Evolutionary conservation across 805 yeast genomes (phyloP), one percentile per base, ranked within the genome.

Genomic region (Candida boleticola): DNA sequence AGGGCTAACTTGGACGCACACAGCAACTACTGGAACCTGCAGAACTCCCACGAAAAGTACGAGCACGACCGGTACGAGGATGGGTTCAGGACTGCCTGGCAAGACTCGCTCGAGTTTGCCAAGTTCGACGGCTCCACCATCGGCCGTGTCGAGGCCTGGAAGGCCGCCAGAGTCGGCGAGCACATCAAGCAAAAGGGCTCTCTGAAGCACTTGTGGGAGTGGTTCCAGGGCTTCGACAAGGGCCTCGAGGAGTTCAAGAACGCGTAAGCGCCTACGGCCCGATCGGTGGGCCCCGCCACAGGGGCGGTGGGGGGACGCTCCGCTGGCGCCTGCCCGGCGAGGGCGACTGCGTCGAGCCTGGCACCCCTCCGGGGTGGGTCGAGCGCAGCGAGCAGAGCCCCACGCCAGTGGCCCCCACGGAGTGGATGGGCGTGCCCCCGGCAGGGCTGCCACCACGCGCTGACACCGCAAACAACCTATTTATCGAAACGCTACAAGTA

Each of bases 1-100:
- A 59, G 66, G 23, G 47, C 54, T 7, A 72, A 71, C 18, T 65
- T 62, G 17, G 46, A 57, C 0, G 64, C 58, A 7, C 97, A 90
- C 61, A 54, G 60, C 3, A 53, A 71, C 33, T 87, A 89, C 66
- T 89, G 97, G 97, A 63, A 77, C 47, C 48, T 57, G 2, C 77
- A 74, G 41, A 79, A 77, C 55, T 61, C 76, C 3, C 71, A 77
- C 4, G 83, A 77, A 43, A 71, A 75, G 9, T 85, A 81, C 68
- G 95, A 92, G 57, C 89, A 85, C 58, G 82, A 86, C 76, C 72
- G 96, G 45, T 92, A 68, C 61, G 74, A 79, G 48, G 93, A 85
- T 29, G 99, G 95, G 2, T 85, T 85, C 57, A 66, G 67, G 25
- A 76, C 79, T 1, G 96, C 84, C 0, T 85, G 95, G 85, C 60